A percentile compares a stretch with the other conserved stretches of the same genome.
phyloP scores from a whole-genome alignment of 371 early-diverging fungal species.

The Mortierella sp. region DNA sequence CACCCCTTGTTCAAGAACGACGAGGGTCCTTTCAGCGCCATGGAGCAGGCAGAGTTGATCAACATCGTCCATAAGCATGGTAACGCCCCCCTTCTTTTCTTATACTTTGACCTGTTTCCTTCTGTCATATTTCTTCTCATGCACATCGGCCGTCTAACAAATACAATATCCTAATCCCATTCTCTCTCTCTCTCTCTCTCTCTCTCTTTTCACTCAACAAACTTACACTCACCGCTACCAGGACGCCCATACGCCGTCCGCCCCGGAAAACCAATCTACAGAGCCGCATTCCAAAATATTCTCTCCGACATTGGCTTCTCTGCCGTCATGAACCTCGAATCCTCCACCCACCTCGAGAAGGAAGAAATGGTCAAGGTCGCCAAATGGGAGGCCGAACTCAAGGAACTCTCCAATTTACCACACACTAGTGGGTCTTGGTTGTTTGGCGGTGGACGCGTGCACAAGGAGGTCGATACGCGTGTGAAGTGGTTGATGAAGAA shows the following conservation, averaged over 20 bases:
- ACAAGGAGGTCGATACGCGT: constrained; percentile 67
- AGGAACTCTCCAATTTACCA: constrained; percentile 58
- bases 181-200: too few species aligned
- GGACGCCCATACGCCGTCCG: constrained; percentile 66
- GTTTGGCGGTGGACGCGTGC: constrained; percentile 61
- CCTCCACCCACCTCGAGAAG: constrained; percentile 73
- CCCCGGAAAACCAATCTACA: constrained; percentile 86
- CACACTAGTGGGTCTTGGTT: constrained; percentile 40
- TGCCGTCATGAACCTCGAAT: constrained; percentile 83
- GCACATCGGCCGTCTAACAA: neutral
- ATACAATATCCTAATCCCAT: neutral
- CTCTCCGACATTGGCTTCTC: constrained; percentile 76
- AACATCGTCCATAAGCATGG: constrained; percentile 79
- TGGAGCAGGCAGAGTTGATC: constrained; percentile 91
- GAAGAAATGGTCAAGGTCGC: constrained; percentile 77
- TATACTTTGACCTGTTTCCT: too few species aligned
- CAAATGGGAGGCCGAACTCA: constrained; percentile 79
- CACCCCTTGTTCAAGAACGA: constrained; percentile 84
- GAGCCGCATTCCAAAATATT: constrained; percentile 81
- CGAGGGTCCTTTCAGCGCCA: constrained; percentile 79
- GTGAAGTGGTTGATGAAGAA: constrained; percentile 69
- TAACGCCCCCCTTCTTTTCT: constrained; percentile 16
- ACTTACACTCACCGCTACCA: neutral
- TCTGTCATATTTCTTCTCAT: neutral
- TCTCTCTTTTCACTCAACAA: too few species aligned